Evolutionary conservation across 1,284 basidiomycete species (phyloP), one percentile per base, ranked within the genome.

Genomic region (Naganishia liquefaciens): DNA sequence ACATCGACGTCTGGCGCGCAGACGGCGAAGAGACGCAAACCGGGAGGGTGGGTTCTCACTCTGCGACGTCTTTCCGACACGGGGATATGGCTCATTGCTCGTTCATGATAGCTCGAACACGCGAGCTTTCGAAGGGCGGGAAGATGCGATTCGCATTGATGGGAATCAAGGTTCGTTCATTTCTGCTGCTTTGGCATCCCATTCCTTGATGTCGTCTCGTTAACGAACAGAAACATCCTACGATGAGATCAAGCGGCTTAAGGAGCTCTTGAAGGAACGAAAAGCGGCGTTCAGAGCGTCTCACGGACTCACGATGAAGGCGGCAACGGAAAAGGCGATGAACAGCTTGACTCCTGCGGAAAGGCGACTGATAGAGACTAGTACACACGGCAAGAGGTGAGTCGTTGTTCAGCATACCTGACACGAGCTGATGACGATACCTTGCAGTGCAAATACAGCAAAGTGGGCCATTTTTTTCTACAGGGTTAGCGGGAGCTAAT

Each of bases 11-110:
- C 53, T 5, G 63, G 67, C 5, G 54, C 54, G 9, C 66, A 68
- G 30, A 64, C 66, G 11, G 63, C 66, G 33, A 68, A 68, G 49
- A 62, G 55, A 30, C 54, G 67, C 10, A 68, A 65, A 27, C 40
- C 63, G 7, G 60, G 63, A 43, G 44, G 58, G 66, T 67, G 23
- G 2, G 62, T 54, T 21, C 10, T 9, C 28, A n/a, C 27, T 46
- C 10, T 42, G n/a, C 19, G 39, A 3, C 25, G 11, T 39, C 25
- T 21, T 40, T 25, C 25, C 33, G 28, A 15, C 5, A n/a, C 33
- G 10, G n/a, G 13, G 39, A 49, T n/a, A 2, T 0, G 51, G 27
- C 44, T 54, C 15, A 37, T 25, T 64, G 21, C 15, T 17, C 9
- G 7, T 10, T 5, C 33, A 2, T 13, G 33, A 19, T 28, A 64